Evolutionary conservation across 192 early-diverging fungal genomes (phyloP).

Genomic region (Rhizophagus clarus): DNA sequence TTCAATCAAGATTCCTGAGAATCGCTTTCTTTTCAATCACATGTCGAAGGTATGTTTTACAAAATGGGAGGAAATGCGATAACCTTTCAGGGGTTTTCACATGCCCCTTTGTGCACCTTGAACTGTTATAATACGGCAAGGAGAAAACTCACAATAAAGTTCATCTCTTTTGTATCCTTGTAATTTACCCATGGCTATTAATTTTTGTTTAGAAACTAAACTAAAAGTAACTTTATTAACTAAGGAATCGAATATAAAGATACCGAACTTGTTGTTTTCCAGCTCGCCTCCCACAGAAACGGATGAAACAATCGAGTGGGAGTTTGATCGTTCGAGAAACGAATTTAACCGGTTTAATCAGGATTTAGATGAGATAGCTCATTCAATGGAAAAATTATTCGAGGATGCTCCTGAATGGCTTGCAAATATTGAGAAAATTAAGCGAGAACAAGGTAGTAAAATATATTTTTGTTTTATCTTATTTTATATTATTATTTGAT

Average conservation of each 20-base stretch:
- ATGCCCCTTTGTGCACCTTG: neutral
- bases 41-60: conserved; percentile 23
- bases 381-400: conserved; percentile 17
- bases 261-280: neutral
- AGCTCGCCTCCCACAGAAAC: neutral
- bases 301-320: conserved; percentile 16
- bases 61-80: neutral
- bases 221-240: neutral
- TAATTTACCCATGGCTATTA: neutral
- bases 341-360: conserved; percentile 26
- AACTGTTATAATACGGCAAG: too few species aligned
- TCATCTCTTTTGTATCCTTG: neutral
- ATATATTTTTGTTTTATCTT: neutral
- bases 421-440: conserved; percentile 23
- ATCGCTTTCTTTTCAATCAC: neutral
- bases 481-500: neutral
- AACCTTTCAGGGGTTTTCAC: neutral
- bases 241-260: neutral
- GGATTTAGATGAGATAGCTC: conserved; percentile 25
- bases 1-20: conserved; percentile 18
- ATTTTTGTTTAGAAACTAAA: neutral
- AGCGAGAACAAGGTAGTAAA: conserved; percentile 16
- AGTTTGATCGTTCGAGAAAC: conserved; percentile 5
- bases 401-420: conserved; percentile 20
- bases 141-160: neutral